phyloP scores from a whole-genome alignment of 345 rosid species.

The Fremontodendron californicum region DNA sequence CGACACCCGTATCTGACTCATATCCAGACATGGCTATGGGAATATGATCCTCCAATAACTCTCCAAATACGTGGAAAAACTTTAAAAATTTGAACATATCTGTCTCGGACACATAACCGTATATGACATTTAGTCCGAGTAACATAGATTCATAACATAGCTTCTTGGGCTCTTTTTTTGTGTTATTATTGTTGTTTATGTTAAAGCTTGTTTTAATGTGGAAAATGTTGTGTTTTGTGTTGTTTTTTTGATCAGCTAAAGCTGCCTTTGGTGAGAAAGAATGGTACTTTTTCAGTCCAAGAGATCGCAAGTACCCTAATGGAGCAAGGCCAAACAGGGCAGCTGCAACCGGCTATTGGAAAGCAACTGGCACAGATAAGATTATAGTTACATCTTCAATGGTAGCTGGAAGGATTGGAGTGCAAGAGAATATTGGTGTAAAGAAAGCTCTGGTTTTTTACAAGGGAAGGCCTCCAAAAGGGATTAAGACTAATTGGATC shows the following conservation, averaged over 20 bases:
- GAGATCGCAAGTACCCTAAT: constrained; percentile 94
- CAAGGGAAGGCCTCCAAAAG: constrained; percentile 87
- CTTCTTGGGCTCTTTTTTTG: no score
- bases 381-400: constrained; percentile 45
- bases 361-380: constrained; percentile 96
- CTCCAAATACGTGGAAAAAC: no score
- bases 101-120: no score
- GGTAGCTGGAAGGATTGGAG: constrained; percentile 15
- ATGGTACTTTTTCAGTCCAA: constrained; percentile 97
- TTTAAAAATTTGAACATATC: no score
- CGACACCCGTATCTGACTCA: no score
- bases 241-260: constrained; percentile 35
- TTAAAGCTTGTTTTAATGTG: background rate
- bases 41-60: no score
- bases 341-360: constrained; percentile 96
- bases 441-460: constrained; percentile 97
- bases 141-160: background rate
- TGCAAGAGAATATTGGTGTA: constrained; percentile 64
- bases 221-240: background rate
- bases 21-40: no score
- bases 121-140: no score
- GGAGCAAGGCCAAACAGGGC: constrained; percentile 98
- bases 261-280: constrained; percentile 92
- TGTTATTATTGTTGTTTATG: background rate
- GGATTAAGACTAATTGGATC: constrained; percentile 92